Evolutionary conservation across 129 eudicot species (phyloP).

Genomic region (Artemisia argyi): DNA sequence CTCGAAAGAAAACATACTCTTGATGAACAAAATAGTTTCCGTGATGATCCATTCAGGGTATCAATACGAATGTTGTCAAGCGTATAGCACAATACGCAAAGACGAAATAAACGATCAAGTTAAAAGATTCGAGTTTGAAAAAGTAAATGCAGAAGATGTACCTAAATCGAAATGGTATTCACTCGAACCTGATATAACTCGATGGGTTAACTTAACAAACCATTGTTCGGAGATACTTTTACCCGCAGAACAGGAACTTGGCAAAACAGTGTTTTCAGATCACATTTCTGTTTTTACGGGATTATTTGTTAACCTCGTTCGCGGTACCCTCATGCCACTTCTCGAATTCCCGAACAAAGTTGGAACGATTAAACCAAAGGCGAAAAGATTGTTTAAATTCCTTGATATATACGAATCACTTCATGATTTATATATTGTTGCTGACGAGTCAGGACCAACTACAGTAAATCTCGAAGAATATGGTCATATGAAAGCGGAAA

Average conservation of each 20-base stretch:
- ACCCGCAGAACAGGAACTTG: conserved; percentile 52
- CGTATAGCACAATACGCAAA: conserved; percentile 45
- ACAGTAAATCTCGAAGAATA: conserved; percentile 19
- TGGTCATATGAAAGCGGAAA: conserved; percentile 42
- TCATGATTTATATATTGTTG: conserved; percentile 27
- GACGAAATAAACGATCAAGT: conserved; percentile 42
- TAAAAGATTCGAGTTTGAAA: conserved; percentile 45
- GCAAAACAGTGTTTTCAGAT: conserved; percentile 44
- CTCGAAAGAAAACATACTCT: conserved; percentile 32
- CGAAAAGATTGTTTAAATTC: conserved; percentile 71
- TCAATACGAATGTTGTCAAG: conserved; percentile 68
- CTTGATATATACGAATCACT: conserved; percentile 69
- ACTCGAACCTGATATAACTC: conserved; percentile 58
- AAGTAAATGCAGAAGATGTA: conserved; percentile 59
- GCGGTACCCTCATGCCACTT: conserved; percentile 43
- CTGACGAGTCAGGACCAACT: conserved; percentile 16
- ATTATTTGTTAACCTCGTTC: conserved; percentile 43
- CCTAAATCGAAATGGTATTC: conserved; percentile 62
- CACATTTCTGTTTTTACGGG: conserved; percentile 23
- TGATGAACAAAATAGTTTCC: conserved; percentile 42
- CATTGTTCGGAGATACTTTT: conserved; percentile 47
- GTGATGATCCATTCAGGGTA: conserved; percentile 64
- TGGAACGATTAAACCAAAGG: conserved; percentile 49
- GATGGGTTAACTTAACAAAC: conserved; percentile 68
- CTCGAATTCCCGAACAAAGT: conserved; percentile 61